Percentiles rank a stretch among this genome's conserved stretches.
Conservation (phyloP, 2,329 filamentous ascomycete genomes). For the Colletotrichum agaves region DNA sequence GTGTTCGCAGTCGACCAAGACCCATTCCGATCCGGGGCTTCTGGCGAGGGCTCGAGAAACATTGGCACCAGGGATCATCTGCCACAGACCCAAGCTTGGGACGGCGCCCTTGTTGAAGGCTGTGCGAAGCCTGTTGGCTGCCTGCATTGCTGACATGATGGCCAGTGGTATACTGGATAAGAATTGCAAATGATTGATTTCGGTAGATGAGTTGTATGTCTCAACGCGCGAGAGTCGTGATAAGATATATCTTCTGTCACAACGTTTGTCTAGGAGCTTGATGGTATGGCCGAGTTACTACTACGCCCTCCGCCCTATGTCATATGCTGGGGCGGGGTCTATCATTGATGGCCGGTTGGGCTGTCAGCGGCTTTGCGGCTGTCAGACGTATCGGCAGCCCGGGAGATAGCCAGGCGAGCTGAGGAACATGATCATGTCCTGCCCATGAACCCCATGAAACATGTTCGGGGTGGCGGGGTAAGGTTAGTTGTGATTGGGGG, state of each 20-base stretch:
- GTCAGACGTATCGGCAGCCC: too few species aligned
- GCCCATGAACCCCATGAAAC: neutral
- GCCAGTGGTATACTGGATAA: neutral
- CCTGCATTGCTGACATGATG: conserved; percentile 49
- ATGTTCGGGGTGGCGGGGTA: conserved; percentile 1
- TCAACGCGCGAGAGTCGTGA: neutral
- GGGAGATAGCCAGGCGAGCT: neutral
- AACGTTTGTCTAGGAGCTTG: neutral
- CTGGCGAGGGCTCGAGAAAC: conserved; percentile 69
- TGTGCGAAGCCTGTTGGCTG: conserved; percentile 60
- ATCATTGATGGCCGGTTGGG: neutral
- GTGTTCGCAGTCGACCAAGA: conserved; percentile 69
- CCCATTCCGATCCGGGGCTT: conserved; percentile 72
- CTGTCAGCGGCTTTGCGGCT: too few species aligned
- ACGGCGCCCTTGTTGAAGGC: conserved; percentile 59
- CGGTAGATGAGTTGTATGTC: neutral
- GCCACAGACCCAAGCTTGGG: conserved; percentile 68
- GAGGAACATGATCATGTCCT: neutral
- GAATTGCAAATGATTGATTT: neutral
- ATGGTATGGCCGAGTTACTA: too few species aligned
- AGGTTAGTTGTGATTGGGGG: conserved; percentile 4
- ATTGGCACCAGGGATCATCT: conserved; percentile 71
- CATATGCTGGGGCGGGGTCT: conserved; percentile 8
- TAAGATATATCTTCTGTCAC: neutral
- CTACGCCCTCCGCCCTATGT: conserved; percentile 8